These are phyloP conservation scores for Phytophthora vignae DNA, from an alignment of 352 stramenopile species.

Conservation along the genomic window DNA sequence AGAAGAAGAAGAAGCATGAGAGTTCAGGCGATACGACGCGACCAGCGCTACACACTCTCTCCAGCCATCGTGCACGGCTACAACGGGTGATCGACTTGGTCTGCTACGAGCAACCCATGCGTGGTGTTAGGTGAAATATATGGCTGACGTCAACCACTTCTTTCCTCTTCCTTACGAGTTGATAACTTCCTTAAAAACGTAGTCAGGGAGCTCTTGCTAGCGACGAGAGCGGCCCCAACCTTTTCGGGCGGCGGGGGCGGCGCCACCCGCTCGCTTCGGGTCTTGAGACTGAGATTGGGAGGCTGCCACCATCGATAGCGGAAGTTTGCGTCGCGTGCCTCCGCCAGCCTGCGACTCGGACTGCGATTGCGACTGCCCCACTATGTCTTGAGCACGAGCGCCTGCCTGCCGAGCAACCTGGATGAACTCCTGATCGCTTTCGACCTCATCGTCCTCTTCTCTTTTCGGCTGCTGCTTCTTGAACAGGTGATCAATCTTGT, in stretches of 20 bases:
- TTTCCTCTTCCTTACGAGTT: conserved; percentile 16
- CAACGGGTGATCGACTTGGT: not conserved
- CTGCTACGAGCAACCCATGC: not conserved
- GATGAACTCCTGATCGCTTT: conserved; percentile 78
- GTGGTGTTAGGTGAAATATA: conserved; percentile 32
- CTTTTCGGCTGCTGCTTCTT: conserved; percentile 42
- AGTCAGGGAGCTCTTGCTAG: conserved; percentile 24
- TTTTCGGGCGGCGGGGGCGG: conserved; percentile 54
- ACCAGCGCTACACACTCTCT: not conserved
- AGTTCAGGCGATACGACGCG: not conserved
- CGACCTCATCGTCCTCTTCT: conserved; percentile 61
- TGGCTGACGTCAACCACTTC: conserved; percentile 8
- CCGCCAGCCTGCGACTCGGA: conserved; percentile 47
- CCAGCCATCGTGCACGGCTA: not conserved
- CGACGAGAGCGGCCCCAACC: conserved; percentile 72
- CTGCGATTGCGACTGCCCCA: conserved; percentile 43
- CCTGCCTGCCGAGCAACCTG: conserved; percentile 40
- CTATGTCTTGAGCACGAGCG: conserved; percentile 19
- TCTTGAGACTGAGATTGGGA: conserved; percentile 60
- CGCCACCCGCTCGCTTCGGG: conserved; percentile 18
- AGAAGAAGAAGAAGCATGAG: too few species aligned
- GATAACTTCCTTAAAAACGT: conserved; percentile 14
- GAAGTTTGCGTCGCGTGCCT: conserved; percentile 68
- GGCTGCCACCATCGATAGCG: conserved; percentile 69
- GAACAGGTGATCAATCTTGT: conserved; percentile 72